Conservation (phyloP, 148 eudicot genomes). For the Drosera capensis region DNA sequence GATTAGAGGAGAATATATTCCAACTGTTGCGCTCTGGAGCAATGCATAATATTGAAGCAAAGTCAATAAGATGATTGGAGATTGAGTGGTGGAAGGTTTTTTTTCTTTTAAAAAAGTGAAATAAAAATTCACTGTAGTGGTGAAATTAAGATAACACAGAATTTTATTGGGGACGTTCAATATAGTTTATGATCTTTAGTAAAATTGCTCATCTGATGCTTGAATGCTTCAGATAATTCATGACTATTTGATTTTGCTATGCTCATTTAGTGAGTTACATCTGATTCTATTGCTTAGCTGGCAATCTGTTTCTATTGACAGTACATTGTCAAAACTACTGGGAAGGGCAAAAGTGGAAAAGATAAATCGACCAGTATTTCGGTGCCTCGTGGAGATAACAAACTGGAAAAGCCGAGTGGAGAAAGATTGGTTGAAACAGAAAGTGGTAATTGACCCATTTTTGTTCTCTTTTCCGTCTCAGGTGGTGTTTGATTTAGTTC, state of each 20-base stretch:
- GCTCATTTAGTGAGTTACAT: neutral
- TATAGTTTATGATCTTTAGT: too few relatives aligned
- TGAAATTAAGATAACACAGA: too few relatives aligned
- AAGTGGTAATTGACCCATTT: constrained; percentile 22
- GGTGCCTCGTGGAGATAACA: constrained; percentile 37
- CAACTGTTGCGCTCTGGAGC: too few relatives aligned
- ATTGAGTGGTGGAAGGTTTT: neutral
- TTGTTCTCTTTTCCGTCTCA: neutral
- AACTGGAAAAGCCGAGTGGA: constrained; percentile 22
- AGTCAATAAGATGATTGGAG: too few relatives aligned
- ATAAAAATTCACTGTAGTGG: neutral
- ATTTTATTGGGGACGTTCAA: too few relatives aligned
- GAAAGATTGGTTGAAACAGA: constrained; percentile 26
- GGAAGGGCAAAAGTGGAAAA: constrained; percentile 47
- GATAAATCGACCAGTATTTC: constrained; percentile 40
- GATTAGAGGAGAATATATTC: too few relatives aligned
- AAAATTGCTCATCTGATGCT: too few relatives aligned
- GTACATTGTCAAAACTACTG: constrained; percentile 57
- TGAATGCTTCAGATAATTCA: too few relatives aligned
- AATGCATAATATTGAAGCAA: too few relatives aligned
- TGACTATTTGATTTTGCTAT: too few relatives aligned
- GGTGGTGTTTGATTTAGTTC: neutral
- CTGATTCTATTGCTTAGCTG: neutral
- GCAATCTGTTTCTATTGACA: constrained; percentile 13
- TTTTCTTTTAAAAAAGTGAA: neutral